A percentile compares a stretch with the other conserved stretches of the same genome.
Evolutionary conservation across 208 protist species (phyloP).

Genomic region (Trypanosoma avium): DNA sequence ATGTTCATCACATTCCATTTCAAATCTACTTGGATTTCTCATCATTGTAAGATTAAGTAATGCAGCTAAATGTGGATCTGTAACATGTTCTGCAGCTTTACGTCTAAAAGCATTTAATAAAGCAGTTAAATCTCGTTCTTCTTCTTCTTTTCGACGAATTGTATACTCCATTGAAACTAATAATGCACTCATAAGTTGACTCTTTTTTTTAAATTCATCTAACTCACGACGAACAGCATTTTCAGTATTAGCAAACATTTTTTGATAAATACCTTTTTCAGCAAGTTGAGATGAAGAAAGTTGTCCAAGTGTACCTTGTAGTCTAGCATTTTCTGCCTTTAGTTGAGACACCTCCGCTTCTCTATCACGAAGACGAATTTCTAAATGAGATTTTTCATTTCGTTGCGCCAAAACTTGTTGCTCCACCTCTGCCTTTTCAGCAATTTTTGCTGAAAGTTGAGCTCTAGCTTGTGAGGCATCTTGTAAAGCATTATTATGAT

Average conservation of each 20-base stretch:
- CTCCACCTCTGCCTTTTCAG: slow-evolving; percentile 43
- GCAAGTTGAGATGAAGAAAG: slow-evolving; percentile 12
- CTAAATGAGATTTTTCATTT: slow-evolving; percentile 48
- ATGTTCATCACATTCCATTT: slow-evolving; percentile 59
- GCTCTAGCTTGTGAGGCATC: slow-evolving; percentile 48
- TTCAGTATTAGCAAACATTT: slow-evolving; percentile 26
- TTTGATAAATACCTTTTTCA: slow-evolving; percentile 33
- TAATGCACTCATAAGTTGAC: slow-evolving; percentile 46
- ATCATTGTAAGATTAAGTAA: slow-evolving; percentile 70
- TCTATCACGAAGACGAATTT: slow-evolving; percentile 62
- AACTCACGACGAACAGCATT: slow-evolving; percentile 29
- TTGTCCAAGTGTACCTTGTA: slow-evolving; percentile 43
- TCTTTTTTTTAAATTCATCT: slow-evolving; percentile 41
- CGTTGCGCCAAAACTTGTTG: slow-evolving; percentile 48
- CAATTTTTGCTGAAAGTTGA: slow-evolving; percentile 34
- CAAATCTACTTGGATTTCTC: slow-evolving; percentile 69
- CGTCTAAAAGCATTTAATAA: slow-evolving; percentile 74
- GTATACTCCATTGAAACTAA: slow-evolving; percentile 81
- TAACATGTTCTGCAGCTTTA: slow-evolving; percentile 58
- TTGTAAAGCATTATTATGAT: slow-evolving; percentile 38
- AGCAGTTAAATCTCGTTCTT: slow-evolving; percentile 67
- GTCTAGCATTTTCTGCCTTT: slow-evolving; percentile 53
- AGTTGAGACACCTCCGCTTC: slow-evolving; percentile 43
- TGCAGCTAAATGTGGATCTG: slow-evolving; percentile 58
- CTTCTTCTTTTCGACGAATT: slow-evolving; percentile 73